Percentiles rank a stretch among this genome's conserved stretches.
Evolutionary conservation across 352 stramenopile genomes (phyloP).

Genomic region (Phytophthora constricta): DNA sequence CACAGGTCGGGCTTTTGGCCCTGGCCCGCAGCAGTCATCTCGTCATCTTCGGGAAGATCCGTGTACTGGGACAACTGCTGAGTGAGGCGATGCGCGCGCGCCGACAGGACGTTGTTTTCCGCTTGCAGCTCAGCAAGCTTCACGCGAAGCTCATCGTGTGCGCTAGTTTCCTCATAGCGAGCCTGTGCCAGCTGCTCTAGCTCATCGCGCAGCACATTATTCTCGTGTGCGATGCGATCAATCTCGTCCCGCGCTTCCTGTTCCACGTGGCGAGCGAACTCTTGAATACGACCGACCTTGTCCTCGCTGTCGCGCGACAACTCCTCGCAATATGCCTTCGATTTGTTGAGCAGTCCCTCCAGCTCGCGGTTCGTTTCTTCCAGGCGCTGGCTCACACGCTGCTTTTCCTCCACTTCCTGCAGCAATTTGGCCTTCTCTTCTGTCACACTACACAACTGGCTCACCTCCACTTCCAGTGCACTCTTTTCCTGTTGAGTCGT

Average conservation of each 20-base stretch:
- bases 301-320: slow-evolving; percentile 67
- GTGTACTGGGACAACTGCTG: slow-evolving; percentile 88
- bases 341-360: slow-evolving; percentile 62
- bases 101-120: slow-evolving; percentile 86
- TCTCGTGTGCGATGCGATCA: slow-evolving; percentile 62
- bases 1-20: slow-evolving; percentile 78
- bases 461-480: slow-evolving; percentile 41
- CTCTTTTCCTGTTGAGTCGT: slow-evolving; percentile 51
- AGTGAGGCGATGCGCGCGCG: slow-evolving; percentile 77
- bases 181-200: slow-evolving; percentile 66
- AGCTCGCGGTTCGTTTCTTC: slow-evolving; percentile 63
- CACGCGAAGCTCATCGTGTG: slow-evolving; percentile 70
- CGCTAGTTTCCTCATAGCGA: slow-evolving; percentile 71
- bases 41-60: slow-evolving; percentile 75
- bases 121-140: slow-evolving; percentile 81
- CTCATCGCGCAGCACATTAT: slow-evolving; percentile 65
- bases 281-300: slow-evolving; percentile 64
- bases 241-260: slow-evolving; percentile 74
- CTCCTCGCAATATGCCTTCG: slow-evolving; percentile 69
- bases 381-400: slow-evolving; percentile 50
- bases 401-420: slow-evolving; percentile 50
- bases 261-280: slow-evolving; percentile 65
- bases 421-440: slow-evolving; percentile 54
- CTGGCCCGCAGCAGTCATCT: slow-evolving; percentile 53
- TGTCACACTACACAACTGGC: slow-evolving; percentile 44